phyloP scores from a whole-genome alignment of 331 rosid genomes.

The Acacia pycnantha region DNA sequence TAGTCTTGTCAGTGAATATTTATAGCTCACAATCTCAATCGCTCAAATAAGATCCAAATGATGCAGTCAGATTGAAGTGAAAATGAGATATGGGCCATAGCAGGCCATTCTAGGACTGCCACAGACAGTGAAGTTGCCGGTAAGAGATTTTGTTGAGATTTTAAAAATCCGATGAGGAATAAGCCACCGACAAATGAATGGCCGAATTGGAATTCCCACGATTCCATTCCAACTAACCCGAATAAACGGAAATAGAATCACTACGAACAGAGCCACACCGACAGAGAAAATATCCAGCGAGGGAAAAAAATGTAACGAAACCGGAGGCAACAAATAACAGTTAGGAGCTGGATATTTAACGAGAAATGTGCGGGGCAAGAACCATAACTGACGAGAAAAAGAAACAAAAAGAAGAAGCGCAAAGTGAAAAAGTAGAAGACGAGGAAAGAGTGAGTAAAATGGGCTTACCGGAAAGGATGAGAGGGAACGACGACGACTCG shows the following conservation, averaged over 20 bases:
- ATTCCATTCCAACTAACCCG: not conserved
- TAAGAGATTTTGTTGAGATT: not conserved
- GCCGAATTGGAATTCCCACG: not conserved
- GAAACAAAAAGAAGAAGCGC: not conserved
- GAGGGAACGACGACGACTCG: not conserved
- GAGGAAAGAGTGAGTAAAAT: not conserved
- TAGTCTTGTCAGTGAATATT: slow-evolving; percentile 26
- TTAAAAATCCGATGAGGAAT: not conserved
- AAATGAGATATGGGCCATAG: slow-evolving; percentile 11
- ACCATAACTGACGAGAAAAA: not conserved
- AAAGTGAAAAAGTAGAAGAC: not conserved
- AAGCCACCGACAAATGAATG: not conserved
- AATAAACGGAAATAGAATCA: slow-evolving; percentile 23
- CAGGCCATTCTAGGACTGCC: not conserved
- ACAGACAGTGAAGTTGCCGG: not conserved
- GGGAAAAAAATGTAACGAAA: not conserved
- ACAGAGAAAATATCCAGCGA: slow-evolving; percentile 23
- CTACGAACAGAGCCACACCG: slow-evolving; percentile 37
- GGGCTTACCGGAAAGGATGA: slow-evolving; percentile 31
- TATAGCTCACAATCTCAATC: slow-evolving; percentile 13
- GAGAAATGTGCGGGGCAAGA: not conserved
- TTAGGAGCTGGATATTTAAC: not conserved
- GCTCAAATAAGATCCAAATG: slow-evolving; percentile 43
- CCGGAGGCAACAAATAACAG: not conserved
- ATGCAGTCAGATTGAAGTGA: not conserved